These are phyloP conservation scores for Antitrichia curtipendula DNA, from an alignment of 225 moss, liverwort and hornwort species.

Conservation along the genomic window DNA sequence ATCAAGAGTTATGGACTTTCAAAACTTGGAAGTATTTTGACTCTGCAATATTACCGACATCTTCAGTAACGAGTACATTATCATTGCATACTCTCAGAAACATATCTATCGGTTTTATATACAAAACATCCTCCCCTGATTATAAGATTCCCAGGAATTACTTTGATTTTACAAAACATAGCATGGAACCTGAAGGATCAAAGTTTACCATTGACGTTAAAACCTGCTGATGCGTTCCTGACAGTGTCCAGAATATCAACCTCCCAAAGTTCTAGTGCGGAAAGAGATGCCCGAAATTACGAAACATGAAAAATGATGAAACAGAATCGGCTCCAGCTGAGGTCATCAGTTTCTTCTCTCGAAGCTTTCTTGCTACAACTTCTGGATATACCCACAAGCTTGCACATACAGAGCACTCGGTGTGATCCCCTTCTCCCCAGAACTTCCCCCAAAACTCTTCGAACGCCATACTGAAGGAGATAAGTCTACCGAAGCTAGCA, in stretches of 20 bases:
- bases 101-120: too few species aligned
- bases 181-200: not conserved
- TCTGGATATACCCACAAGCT: not conserved
- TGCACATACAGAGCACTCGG: not conserved
- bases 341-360: conserved; percentile 7
- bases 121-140: not conserved
- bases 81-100: not conserved
- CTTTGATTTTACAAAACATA: not conserved
- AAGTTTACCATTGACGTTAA: too few species aligned
- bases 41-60: not conserved
- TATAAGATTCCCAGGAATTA: not conserved
- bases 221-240: not conserved
- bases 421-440: not conserved
- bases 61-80: not conserved
- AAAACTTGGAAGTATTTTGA: not conserved
- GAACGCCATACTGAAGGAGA: not conserved
- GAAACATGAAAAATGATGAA: not conserved
- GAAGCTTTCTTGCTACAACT: not conserved
- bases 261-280: not conserved
- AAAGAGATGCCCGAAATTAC: conserved; percentile 6
- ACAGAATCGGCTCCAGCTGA: not conserved
- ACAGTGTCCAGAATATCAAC: not conserved
- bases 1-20: not conserved
- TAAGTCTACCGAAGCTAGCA: not conserved
- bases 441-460: not conserved